phyloP scores from a whole-genome alignment of 2,329 filamentous ascomycete species.

The Monosporascus cannonballus region DNA sequence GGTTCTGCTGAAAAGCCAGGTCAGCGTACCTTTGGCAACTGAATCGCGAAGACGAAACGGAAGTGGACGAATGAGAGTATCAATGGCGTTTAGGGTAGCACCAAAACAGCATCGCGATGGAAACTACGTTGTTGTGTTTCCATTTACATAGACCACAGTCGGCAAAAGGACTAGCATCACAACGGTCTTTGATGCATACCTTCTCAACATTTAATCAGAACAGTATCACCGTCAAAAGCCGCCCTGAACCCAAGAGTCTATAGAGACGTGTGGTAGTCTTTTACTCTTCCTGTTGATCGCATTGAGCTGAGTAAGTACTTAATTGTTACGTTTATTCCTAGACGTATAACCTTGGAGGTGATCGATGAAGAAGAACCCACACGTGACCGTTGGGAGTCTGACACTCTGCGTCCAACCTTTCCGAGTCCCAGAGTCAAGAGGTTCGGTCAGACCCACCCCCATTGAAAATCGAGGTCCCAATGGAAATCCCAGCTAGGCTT shows the following conservation, averaged over 20 bases:
- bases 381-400: background rate
- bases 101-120: slow-evolving; percentile 8
- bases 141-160: background rate
- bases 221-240: background rate
- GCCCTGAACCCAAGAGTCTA: background rate
- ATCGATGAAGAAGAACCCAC: background rate
- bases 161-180: background rate
- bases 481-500: background rate
- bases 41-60: background rate
- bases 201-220: background rate
- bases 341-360: background rate
- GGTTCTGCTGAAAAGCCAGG: slow-evolving; percentile 7
- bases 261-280: background rate
- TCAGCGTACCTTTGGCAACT: background rate
- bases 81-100: slow-evolving; percentile 27
- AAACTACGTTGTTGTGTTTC: slow-evolving; percentile 13
- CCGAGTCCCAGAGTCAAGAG: background rate
- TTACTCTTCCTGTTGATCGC: background rate
- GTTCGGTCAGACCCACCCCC: background rate
- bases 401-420: too few species aligned
- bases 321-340: background rate
- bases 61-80: slow-evolving; percentile 12
- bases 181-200: background rate
- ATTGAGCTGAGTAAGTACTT: background rate
- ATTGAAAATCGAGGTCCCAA: background rate